phyloP scores from a whole-genome alignment of 345 rosid species.

The Excoecaria cochinchinensis region DNA sequence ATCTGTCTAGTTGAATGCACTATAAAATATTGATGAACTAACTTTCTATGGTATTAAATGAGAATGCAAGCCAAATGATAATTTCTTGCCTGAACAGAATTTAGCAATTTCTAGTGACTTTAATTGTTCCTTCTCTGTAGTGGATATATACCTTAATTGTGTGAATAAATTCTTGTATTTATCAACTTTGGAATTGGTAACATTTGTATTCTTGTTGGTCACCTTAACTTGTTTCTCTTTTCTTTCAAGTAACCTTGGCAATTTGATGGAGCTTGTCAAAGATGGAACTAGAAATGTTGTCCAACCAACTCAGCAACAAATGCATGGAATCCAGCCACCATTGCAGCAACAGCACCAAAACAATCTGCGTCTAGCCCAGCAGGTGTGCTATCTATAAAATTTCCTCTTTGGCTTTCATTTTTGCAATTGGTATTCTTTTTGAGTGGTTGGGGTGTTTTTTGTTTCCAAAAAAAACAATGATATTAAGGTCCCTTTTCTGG shows the following conservation, averaged over 20 bases:
- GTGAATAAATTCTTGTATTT: not conserved
- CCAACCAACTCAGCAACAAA: slow-evolving; percentile 62
- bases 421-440: not conserved
- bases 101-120: not conserved
- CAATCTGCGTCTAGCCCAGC: slow-evolving; percentile 61
- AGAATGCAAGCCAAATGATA: not conserved
- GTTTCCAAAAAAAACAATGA: not conserved
- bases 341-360: slow-evolving; percentile 68
- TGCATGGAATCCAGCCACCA: slow-evolving; percentile 57
- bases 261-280: slow-evolving; percentile 75
- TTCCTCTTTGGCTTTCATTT: not conserved
- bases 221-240: slow-evolving; percentile 19
- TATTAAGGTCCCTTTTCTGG: not conserved
- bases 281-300: slow-evolving; percentile 51
- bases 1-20: not conserved
- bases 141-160: not conserved
- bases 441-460: not conserved
- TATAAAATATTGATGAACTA: not conserved
- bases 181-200: not conserved
- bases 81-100: not conserved
- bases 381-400: slow-evolving; percentile 42
- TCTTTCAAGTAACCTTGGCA: slow-evolving; percentile 52
- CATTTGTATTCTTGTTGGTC: slow-evolving; percentile 11
- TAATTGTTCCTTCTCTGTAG: not conserved
- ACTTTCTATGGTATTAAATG: not conserved